Evolutionary conservation across 129 eudicot species (phyloP).

Genomic region (Pseudognaphalium luteoalbum): DNA sequence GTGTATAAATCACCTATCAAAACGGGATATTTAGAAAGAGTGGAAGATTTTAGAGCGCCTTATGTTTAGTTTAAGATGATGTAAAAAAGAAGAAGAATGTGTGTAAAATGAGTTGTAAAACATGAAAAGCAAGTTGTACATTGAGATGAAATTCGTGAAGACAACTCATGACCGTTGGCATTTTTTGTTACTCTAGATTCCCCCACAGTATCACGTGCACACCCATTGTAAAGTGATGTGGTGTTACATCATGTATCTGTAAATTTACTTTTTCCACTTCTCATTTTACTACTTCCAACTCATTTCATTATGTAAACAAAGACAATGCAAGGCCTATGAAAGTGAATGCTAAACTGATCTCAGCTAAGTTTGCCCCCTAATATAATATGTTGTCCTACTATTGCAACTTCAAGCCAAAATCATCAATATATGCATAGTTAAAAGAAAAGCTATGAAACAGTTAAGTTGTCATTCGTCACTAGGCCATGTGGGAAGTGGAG

Average conservation of each 20-base stretch:
- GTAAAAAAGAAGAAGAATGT: not conserved
- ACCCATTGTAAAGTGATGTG: constrained; percentile 28
- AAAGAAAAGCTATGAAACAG: constrained; percentile 7
- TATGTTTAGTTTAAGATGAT: not conserved
- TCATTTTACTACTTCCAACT: constrained; percentile 17
- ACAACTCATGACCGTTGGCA: constrained; percentile 40
- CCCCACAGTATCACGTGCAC: constrained; percentile 46
- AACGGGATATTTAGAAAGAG: no score
- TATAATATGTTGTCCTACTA: no score
- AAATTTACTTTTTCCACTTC: constrained; percentile 24
- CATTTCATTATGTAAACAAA: not conserved
- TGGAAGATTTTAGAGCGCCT: not conserved
- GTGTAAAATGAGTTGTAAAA: constrained; percentile 17
- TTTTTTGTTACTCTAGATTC: constrained; percentile 40
- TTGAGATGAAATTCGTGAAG: constrained; percentile 22
- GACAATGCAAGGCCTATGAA: not conserved
- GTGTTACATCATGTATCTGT: constrained; percentile 21
- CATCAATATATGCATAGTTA: no score
- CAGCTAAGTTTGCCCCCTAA: no score
- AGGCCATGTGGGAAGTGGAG: constrained; percentile 18
- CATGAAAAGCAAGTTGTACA: constrained; percentile 18
- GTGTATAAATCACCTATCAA: no score
- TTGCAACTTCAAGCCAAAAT: no score
- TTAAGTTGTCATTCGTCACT: constrained; percentile 1
- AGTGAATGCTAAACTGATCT: not conserved